Percentiles rank a stretch among this genome's conserved stretches.
These are phyloP conservation scores for Ophiostoma ips DNA, from an alignment of 2,329 filamentous ascomycete species.

Conservation along the genomic window DNA sequence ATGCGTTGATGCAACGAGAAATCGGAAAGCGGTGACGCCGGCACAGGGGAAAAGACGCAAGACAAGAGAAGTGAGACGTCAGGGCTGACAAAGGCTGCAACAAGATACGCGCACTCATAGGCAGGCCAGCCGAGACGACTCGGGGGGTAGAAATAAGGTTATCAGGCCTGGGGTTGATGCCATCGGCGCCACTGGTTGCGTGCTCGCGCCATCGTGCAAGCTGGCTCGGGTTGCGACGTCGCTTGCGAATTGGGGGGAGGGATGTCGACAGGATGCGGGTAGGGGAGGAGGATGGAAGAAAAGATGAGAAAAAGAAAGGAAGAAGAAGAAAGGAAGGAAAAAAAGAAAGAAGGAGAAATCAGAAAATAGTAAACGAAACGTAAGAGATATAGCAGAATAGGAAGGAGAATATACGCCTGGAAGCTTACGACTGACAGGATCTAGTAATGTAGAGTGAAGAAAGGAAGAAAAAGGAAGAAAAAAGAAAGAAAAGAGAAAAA, in stretches of 20 bases:
- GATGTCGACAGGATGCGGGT: constrained; percentile 1
- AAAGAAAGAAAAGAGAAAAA: neutral
- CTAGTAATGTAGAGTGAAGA: no score
- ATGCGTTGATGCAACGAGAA: neutral
- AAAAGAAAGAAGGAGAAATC: neutral
- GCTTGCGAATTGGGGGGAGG: constrained; percentile 7
- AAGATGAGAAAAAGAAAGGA: neutral
- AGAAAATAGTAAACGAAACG: neutral
- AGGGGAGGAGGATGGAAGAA: neutral
- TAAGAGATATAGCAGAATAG: no score
- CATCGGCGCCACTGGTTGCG: constrained; percentile 9
- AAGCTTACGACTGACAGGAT: no score
- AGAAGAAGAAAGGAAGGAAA: neutral
- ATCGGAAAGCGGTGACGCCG: neutral
- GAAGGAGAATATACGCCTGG: no score
- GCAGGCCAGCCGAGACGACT: no score
- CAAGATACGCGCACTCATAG: no score
- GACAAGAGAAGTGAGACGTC: neutral
- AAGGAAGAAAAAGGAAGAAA: no score
- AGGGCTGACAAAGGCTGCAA: no score
- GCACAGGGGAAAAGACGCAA: neutral
- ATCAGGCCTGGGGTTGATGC: constrained; percentile 5
- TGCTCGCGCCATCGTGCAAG: constrained; percentile 8
- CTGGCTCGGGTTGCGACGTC: constrained; percentile 5
- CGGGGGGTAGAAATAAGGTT: no score